Evolutionary conservation across 441 rosid genomes (phyloP).

Genomic region (Raphanus hybrid): DNA sequence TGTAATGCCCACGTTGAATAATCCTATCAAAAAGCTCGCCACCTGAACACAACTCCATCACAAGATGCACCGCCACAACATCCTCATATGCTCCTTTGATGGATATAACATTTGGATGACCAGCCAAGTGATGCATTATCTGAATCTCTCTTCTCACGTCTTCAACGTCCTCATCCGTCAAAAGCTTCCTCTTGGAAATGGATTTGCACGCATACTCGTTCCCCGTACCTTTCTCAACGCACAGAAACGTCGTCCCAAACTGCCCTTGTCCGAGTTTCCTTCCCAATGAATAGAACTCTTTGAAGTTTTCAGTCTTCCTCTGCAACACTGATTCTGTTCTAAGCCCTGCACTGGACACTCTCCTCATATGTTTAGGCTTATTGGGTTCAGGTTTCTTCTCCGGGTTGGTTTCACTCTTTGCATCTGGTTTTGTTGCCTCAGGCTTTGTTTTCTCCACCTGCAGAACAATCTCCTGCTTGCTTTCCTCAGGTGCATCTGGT

Average conservation of each 20-base stretch:
- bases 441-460: constrained; percentile 36
- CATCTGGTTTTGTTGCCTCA: constrained; percentile 26
- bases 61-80: constrained; percentile 86
- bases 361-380: constrained; percentile 69
- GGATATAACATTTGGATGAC: constrained; percentile 87
- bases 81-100: constrained; percentile 94
- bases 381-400: constrained; percentile 54
- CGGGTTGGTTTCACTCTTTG: constrained; percentile 48
- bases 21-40: constrained; percentile 98
- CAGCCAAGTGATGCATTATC: constrained; percentile 97
- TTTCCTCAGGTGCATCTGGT: constrained; percentile 33
- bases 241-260: constrained; percentile 83
- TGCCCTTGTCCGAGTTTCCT: constrained; percentile 97
- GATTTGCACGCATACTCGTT: constrained; percentile 87
- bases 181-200: constrained; percentile 88
- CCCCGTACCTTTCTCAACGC: constrained; percentile 68
- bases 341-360: constrained; percentile 89
- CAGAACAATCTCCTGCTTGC: constrained; percentile 20
- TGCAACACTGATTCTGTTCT: constrained; percentile 76
- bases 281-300: constrained; percentile 75
- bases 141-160: constrained; percentile 95
- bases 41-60: constrained; percentile 92
- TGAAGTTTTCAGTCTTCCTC: constrained; percentile 76
- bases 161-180: constrained; percentile 87
- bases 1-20: constrained; percentile 87